A percentile compares a stretch with the other conserved stretches of the same genome.
Conservation (phyloP, 2,329 filamentous ascomycete genomes). For the Hymenoscyphus linearis region DNA sequence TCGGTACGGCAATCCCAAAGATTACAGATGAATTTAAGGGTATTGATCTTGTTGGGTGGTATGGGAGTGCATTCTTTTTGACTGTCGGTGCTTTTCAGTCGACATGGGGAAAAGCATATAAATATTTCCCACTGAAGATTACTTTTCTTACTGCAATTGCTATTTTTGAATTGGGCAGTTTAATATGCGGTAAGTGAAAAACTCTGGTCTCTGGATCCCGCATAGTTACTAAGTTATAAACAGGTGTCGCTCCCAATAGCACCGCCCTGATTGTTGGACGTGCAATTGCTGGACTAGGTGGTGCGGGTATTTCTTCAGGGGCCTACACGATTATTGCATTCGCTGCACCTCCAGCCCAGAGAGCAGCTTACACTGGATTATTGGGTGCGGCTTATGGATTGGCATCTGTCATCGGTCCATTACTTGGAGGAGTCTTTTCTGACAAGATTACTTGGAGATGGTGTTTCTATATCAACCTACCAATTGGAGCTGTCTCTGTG, state of each 20-base stretch:
- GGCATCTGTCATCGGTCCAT: conserved; percentile 31
- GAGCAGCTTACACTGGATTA: conserved; percentile 34
- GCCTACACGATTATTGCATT: conserved; percentile 42
- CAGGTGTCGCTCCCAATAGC: conserved; percentile 31
- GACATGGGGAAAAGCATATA: conserved; percentile 32
- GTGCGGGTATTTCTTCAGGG: conserved; percentile 34
- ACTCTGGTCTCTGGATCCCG: too few species aligned
- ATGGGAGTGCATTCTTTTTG: conserved; percentile 51
- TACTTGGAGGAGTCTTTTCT: conserved; percentile 35
- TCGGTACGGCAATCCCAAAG: conserved; percentile 52
- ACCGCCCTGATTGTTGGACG: conserved; percentile 34
- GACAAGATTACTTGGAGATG: conserved; percentile 36
- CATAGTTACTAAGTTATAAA: neutral
- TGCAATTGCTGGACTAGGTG: conserved; percentile 33
- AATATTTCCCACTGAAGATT: conserved; percentile 32
- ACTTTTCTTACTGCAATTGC: conserved; percentile 31
- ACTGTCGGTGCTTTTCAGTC: conserved; percentile 37
- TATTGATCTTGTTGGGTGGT: conserved; percentile 49
- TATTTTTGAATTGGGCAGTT: conserved; percentile 35
- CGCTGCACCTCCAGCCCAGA: conserved; percentile 29
- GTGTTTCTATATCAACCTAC: conserved; percentile 39
- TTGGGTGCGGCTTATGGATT: conserved; percentile 31
- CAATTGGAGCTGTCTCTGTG: conserved; percentile 36
- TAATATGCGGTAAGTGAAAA: conserved; percentile 32
- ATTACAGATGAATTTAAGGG: conserved; percentile 48